Base-by-base conservation (phyloP, 805 yeast species). In the Suhomyces xylopsoci region DNA sequence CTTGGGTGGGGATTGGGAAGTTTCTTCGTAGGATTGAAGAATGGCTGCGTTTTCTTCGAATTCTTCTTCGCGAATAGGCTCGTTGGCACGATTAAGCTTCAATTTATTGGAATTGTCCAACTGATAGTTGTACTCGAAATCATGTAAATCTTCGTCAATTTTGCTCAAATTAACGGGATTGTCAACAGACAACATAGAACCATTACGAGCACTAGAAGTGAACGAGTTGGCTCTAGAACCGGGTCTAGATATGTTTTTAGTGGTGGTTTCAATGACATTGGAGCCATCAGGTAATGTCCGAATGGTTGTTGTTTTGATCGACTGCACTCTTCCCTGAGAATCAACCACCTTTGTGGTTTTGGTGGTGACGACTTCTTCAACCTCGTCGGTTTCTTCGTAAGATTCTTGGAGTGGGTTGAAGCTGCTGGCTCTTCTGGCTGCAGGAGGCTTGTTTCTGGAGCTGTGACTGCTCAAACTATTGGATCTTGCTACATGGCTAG, bases 71-170 rank as follows among this genome's bases (percentile, higher is more conserved):
- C 17, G 28, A 20, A 42, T 42, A 5, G 45, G 45, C 45, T 19
- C 15, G 9, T 22, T 47, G 22, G 20, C 6, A 7, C 14, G 1
- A 20, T 47, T 47, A 3, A 47, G 26, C 22, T 24, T 47, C n/a
- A 47, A 12, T n/a, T 25, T 48, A 3, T 20, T 14, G 17, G 45
- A 22, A 26, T 62, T 60, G 51, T 74, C 78, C 34, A 72, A 52
- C 50, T 67, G 68, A 55, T 74, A 75, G 49, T 69, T 71, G 52
- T 72, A 75, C 32, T 75, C 80, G 51, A 75, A 75, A 51, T 70
- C 77, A 38, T 66, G 74, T 43, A 75, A 65, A 47, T 73, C 76
- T 57, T 75, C 80, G 15, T 75, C 79, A 38, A 75, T 75, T 58
- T 73, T 74, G 28, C 60, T 59, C 48, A 75, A 61, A 52, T 68